phyloP scores from a whole-genome alignment of 176 grass and related monocot genomes.

The Coix lacrymajobi region DNA sequence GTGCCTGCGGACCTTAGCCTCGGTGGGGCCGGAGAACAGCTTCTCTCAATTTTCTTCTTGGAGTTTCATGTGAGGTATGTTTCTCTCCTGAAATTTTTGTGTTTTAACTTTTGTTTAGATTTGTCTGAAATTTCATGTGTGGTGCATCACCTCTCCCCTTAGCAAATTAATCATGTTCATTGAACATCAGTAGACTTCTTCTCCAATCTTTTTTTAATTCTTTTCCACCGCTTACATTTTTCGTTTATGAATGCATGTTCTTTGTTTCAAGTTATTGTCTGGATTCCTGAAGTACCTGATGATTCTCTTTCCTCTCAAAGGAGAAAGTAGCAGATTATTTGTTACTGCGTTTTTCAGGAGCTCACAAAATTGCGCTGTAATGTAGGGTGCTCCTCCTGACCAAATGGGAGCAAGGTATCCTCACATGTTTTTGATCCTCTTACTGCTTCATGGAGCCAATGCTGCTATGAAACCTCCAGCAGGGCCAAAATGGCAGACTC shows the following conservation, averaged over 20 bases:
- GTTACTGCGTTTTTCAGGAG: not conserved
- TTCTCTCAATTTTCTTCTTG: conserved; percentile 32
- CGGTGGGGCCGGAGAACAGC: conserved; percentile 38
- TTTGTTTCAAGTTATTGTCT: not conserved
- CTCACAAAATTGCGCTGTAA: conserved; percentile 2
- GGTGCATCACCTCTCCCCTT: not conserved
- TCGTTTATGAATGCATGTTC: not conserved
- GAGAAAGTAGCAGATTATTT: not conserved
- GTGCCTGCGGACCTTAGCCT: conserved; percentile 27
- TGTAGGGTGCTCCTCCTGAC: conserved; percentile 56
- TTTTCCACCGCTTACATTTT: not conserved
- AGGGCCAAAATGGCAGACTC: conserved; percentile 62
- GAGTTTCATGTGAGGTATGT: conserved; percentile 50
- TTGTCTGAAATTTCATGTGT: conserved; percentile 6
- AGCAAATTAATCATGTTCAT: not conserved
- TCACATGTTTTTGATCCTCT: conserved; percentile 51
- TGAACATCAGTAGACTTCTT: not conserved
- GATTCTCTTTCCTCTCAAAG: not conserved
- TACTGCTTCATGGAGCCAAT: conserved; percentile 48
- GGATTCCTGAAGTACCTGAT: not conserved
- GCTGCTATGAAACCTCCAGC: conserved; percentile 35
- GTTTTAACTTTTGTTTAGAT: conserved; percentile 7
- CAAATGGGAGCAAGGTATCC: conserved; percentile 55
- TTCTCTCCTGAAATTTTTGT: not conserved
- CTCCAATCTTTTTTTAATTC: not conserved